Evolutionary conservation across 768 basidiomycete genomes (phyloP).

Genomic region (Boletus rubroflammeus): DNA sequence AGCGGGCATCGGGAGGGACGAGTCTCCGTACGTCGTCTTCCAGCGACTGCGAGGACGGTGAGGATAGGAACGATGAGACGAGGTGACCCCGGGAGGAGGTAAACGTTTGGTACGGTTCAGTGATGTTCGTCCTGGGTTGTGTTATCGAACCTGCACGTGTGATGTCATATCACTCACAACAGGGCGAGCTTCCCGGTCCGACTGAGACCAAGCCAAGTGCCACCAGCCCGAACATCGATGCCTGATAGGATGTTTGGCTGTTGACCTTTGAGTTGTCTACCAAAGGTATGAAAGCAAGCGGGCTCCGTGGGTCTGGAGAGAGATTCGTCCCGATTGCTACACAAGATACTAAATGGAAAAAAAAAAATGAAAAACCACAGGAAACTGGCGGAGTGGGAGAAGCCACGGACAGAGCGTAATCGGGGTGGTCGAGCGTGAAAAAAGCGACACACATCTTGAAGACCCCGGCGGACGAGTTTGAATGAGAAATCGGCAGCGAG

Average conservation of each 20-base stretch:
- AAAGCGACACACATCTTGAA: conserved; percentile 70
- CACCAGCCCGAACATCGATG: conserved; percentile 67
- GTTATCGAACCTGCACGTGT: not conserved
- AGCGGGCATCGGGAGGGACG: conserved; percentile 46
- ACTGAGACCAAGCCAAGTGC: conserved; percentile 79
- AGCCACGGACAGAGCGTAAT: conserved; percentile 65
- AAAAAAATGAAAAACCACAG: not conserved
- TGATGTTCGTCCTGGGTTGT: conserved; percentile 83
- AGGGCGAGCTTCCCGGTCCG: conserved; percentile 65
- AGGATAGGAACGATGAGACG: conserved; percentile 62
- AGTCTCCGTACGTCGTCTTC: conserved; percentile 48
- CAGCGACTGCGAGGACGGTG: conserved; percentile 44
- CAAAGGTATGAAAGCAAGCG: conserved; percentile 70
- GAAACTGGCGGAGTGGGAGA: not conserved
- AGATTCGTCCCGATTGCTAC: conserved; percentile 75
- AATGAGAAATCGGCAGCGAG: not conserved
- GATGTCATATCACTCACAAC: conserved; percentile 46
- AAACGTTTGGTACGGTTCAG: conserved; percentile 52
- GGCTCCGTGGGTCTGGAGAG: conserved; percentile 61
- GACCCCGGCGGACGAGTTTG: not conserved
- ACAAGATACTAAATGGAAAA: conserved; percentile 51
- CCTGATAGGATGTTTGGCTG: conserved; percentile 60
- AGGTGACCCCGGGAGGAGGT: conserved; percentile 66
- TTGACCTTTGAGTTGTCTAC: conserved; percentile 17
- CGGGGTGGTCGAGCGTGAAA: conserved; percentile 72